A percentile compares a stretch with the other conserved stretches of the same genome.
phyloP scores from a whole-genome alignment of 805 yeast genomes.

The Jamesozyma lodderae region DNA sequence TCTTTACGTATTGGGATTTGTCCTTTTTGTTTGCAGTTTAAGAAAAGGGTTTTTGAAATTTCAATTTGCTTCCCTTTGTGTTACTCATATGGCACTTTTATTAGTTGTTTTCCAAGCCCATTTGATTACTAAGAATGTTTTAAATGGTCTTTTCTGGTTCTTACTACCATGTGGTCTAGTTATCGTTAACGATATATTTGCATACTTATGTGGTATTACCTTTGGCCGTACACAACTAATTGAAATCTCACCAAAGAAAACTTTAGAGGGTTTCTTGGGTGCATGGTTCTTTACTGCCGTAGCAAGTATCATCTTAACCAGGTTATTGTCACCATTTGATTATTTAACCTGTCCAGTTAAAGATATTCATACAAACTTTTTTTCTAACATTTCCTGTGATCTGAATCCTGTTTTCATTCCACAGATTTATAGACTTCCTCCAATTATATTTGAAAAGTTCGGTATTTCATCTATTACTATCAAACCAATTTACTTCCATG shows the following conservation, averaged over 20 bases:
- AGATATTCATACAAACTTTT: conserved; percentile 51
- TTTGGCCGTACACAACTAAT: conserved; percentile 90
- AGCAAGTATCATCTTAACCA: conserved; percentile 59
- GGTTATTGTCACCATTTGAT: conserved; percentile 51
- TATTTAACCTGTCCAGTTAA: conserved; percentile 85
- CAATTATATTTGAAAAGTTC: conserved; percentile 44
- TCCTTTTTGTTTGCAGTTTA: conserved; percentile 80
- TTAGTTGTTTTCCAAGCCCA: conserved; percentile 92
- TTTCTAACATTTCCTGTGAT: conserved; percentile 61
- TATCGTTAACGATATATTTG: conserved; percentile 90
- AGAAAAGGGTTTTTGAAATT: conserved; percentile 82
- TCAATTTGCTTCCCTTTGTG: conserved; percentile 89
- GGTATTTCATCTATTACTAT: conserved; percentile 45
- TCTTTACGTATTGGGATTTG: conserved; percentile 77
- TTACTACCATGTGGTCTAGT: conserved; percentile 85
- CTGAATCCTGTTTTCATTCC: conserved; percentile 85
- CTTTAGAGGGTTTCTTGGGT: conserved; percentile 94
- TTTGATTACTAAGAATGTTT: conserved; percentile 78
- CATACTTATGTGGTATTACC: conserved; percentile 93
- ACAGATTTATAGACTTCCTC: conserved; percentile 69
- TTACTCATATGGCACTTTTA: conserved; percentile 87
- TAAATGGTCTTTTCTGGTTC: conserved; percentile 92
- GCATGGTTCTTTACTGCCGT: conserved; percentile 92
- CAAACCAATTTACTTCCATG: conserved; percentile 87
- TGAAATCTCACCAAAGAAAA: conserved; percentile 91